Conservation (phyloP, 2,329 filamentous ascomycete genomes). For the Xylariaceae sp. region DNA sequence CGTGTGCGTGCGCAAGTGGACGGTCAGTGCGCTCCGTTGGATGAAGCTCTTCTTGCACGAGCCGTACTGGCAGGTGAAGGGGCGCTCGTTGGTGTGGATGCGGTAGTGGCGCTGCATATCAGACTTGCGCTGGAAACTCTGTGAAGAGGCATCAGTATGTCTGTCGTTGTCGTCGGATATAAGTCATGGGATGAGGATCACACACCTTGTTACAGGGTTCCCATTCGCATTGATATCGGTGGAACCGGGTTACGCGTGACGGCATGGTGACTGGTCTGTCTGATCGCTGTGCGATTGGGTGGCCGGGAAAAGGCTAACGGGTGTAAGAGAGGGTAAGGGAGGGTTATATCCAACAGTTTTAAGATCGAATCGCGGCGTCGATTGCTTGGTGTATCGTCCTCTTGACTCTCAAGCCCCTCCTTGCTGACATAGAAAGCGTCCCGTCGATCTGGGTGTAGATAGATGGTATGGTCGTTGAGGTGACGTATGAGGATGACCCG, state of each 20-base stretch:
- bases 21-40: conserved; percentile 63
- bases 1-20: conserved; percentile 65
- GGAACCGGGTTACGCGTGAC: background rate
- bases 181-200: conserved; percentile 1
- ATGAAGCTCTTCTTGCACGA: conserved; percentile 67
- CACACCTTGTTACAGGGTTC: conserved; percentile 56
- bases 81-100: conserved; percentile 67
- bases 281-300: background rate
- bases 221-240: background rate
- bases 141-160: conserved; percentile 6
- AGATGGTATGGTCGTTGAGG: too few relatives aligned
- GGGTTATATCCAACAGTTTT: too few relatives aligned
- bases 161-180: background rate
- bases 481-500: too few relatives aligned
- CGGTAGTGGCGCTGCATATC: conserved; percentile 65
- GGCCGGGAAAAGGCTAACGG: background rate
- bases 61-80: conserved; percentile 53
- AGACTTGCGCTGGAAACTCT: conserved; percentile 70
- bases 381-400: background rate
- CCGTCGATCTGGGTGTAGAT: background rate
- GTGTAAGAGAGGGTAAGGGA: too few relatives aligned
- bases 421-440: background rate
- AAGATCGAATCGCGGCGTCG: background rate
- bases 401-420: background rate
- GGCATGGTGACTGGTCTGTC: background rate